Evolutionary conservation across 805 yeast genomes (phyloP).

Genomic region (Yamadazyma kitorensis): DNA sequence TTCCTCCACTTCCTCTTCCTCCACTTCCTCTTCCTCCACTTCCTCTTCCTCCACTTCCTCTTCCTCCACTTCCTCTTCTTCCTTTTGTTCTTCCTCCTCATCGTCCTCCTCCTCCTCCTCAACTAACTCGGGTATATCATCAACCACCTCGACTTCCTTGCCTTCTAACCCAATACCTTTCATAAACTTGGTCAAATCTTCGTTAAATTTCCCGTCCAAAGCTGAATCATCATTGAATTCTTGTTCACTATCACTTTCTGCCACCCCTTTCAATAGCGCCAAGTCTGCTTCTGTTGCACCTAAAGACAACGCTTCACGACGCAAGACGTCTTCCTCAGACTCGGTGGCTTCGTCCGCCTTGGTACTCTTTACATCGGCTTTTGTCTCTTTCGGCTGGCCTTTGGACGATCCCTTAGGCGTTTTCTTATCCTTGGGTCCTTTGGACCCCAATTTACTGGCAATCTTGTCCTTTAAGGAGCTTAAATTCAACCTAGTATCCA

Average conservation of each 20-base stretch:
- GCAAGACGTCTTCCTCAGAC: conserved; percentile 35
- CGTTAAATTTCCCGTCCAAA: conserved; percentile 41
- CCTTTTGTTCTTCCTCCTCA: conserved; percentile 35
- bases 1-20: conserved; percentile 18
- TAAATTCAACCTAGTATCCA: conserved; percentile 48
- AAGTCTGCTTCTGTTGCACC: conserved; percentile 90
- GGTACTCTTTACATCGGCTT: conserved; percentile 5
- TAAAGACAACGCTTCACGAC: conserved; percentile 71
- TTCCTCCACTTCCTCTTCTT: conserved; percentile 27
- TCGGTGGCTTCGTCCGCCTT: neutral
- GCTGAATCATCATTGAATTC: conserved; percentile 45
- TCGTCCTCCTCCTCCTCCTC: conserved; percentile 38
- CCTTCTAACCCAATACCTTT: conserved; percentile 62
- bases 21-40: conserved; percentile 23
- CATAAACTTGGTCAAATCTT: conserved; percentile 62
- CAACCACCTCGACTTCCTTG: conserved; percentile 32
- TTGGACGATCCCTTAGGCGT: conserved; percentile 9
- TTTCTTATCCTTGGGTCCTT: conserved; percentile 15
- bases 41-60: conserved; percentile 24
- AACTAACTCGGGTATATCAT: conserved; percentile 21
- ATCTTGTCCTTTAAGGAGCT: conserved; percentile 66
- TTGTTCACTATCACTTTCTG: conserved; percentile 52
- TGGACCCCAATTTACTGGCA: conserved; percentile 44
- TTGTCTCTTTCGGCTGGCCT: neutral
- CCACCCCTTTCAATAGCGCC: conserved; percentile 54